Evolutionary conservation across 1,284 basidiomycete genomes (phyloP).

Genomic region (Mrakiaceae sp.): DNA sequence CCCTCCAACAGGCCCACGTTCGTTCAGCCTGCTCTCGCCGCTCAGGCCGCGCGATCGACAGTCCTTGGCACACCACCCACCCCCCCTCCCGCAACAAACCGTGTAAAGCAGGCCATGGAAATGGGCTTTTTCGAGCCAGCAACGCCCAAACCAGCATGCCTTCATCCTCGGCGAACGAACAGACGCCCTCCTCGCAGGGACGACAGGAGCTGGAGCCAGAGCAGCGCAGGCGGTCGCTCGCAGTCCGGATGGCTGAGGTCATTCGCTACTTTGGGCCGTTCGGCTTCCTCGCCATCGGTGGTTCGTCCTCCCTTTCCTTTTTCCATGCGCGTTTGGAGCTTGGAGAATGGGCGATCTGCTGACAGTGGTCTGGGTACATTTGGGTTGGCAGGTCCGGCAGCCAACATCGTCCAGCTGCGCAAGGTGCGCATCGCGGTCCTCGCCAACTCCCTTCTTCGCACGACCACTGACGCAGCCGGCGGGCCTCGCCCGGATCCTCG

Average conservation of each 20-base stretch:
- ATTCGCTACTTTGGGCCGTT: slow-evolving; percentile 21
- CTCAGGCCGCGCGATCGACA: too few species aligned
- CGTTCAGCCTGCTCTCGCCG: too few species aligned
- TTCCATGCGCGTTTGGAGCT: slow-evolving; percentile 26
- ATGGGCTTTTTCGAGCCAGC: too few species aligned
- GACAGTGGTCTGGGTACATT: not conserved
- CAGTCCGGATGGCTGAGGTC: slow-evolving; percentile 7
- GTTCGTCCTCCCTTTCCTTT: slow-evolving; percentile 17
- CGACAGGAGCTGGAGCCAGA: too few species aligned
- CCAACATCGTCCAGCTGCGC: not conserved
- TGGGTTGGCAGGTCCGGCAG: not conserved
- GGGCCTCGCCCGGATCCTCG: not conserved
- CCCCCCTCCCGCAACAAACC: too few species aligned
- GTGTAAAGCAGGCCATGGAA: too few species aligned
- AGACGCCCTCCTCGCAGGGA: too few species aligned
- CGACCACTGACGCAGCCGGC: not conserved
- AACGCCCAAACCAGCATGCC: too few species aligned
- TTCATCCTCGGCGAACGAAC: too few species aligned
- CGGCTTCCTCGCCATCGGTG: slow-evolving; percentile 26
- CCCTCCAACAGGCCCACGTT: too few species aligned
- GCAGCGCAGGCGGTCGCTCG: not conserved
- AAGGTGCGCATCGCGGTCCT: not conserved
- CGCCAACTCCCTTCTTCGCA: not conserved
- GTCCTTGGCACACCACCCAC: too few species aligned
- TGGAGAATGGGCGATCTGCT: slow-evolving; percentile 7